Evolutionary conservation across 176 grass and related monocot genomes (phyloP), one percentile per base, ranked within the genome.

Genomic region (Dactylis glomerata): DNA sequence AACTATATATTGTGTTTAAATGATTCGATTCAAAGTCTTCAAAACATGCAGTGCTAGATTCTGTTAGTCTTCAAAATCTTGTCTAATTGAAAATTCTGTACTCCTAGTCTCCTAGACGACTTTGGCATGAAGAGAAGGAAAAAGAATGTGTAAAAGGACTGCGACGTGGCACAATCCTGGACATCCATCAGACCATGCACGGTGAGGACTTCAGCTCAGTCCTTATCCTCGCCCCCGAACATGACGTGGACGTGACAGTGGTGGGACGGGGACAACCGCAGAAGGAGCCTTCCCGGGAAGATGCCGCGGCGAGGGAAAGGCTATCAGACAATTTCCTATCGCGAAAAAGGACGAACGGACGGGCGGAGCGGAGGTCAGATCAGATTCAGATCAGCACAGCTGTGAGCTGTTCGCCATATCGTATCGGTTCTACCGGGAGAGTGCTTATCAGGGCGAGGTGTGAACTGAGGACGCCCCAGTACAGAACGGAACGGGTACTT

Each of bases 381-480:
- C 16, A 41, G 33, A 38, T 70, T 70, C 5, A 70, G 36, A 14
- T 24, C 12, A 26, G 38, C 11, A 3, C 38, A 3, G 33, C 17
- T 68, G 65, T n/a, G 33, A 42, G 41, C 41, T 42, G 41, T 51
- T 1, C 49, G 0, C 16, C 70, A 49, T 73, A 30, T 31, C 70
- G 28, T 73, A 73, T 73, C 70, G 41, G 26, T 49, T 31, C 42
- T 49, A 49, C 70, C 49, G 70, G 70, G 70, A 28, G 72, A 84
- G 72, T 85, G 61, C 83, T 85, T 85, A 85, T 85, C 83, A 85
- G 83, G 83, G 73, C 3, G 23, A 31, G 83, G 83, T 55, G 33
- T 9, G 10, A 11, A 64, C 83, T 68, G 62, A 52, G 46, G 37
- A 55, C 28, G 31, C 12, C 10, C n/a, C 14, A 74, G 24, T 16